These are phyloP conservation scores for Euphorbia peplus DNA, from an alignment of 345 rosid species.

Conservation along the genomic window DNA sequence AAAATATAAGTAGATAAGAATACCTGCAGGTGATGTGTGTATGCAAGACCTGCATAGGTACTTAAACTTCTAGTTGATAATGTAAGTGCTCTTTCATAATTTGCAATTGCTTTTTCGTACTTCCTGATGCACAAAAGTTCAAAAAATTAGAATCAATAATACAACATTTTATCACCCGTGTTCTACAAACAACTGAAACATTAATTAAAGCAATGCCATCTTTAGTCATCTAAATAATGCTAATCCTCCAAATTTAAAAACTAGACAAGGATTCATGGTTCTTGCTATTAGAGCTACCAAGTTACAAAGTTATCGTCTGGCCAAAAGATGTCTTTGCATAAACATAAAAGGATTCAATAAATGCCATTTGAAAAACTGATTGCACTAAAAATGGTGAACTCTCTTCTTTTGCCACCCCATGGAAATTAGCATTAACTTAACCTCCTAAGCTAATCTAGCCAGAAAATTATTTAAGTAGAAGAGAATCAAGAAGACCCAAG, in stretches of 20 bases:
- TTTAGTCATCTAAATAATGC: not conserved
- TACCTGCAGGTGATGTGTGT: constrained; percentile 86
- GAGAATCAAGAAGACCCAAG: no score
- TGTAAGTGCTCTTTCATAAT: constrained; percentile 81
- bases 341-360: no score
- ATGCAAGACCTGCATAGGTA: constrained; percentile 97
- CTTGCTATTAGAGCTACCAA: not conserved
- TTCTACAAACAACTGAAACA: not conserved
- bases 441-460: no score
- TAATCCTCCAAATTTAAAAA: not conserved
- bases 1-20: not conserved
- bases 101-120: constrained; percentile 61
- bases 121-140: constrained; percentile 43
- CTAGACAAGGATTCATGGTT: not conserved
- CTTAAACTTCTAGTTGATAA: constrained; percentile 78
- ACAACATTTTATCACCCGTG: not conserved
- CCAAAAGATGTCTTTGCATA: not conserved
- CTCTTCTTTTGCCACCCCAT: no score
- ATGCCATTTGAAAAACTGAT: no score
- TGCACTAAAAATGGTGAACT: no score
- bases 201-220: not conserved
- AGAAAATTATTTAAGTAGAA: no score
- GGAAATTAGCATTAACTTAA: no score
- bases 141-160: constrained; percentile 12
- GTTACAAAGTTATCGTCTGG: not conserved